Base-by-base conservation (phyloP, 2,329 filamentous ascomycete species). In the Colletotrichum spinosum region DNA sequence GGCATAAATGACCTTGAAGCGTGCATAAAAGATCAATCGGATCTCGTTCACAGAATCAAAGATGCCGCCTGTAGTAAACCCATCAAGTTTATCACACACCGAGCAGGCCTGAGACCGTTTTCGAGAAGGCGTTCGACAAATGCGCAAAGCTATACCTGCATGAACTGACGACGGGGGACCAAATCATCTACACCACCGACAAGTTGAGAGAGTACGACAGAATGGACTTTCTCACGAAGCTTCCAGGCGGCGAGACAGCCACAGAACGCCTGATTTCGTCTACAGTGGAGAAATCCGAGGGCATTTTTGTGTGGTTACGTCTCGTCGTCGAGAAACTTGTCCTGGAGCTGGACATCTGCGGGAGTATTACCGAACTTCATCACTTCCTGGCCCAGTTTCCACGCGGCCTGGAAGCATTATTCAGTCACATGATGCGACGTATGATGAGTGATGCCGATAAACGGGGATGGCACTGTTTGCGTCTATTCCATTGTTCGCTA, bases 391-490 rank as follows among this genome's bases (percentile, higher is more conserved):
- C 6, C 2, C 17, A 35, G 12, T 44, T 44, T 5, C 51, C 51
- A 7, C 51, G 39, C 1, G 51, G 51, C 8, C 39, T 54, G 5
- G 51, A 54, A 4, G 15, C 9, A 4, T 13, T 54, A 1, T 54
- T 54, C 25, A 8, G 42, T 8, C 51, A 54, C 5, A 54, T 54
- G 51, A 54, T 54, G 17, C 17, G 39, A 6, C 51, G 51, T 25
- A 54, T 54, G 17, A 6, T 34, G 6, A 34, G 7, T 1, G 39
- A 54, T 10, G 2, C 25, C 5, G 11, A 35, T 8, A n/a, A 15
- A n/a, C 51, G 51, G 8, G 39, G 51, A 4, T 35, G 42, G 4
- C 17, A 34, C 3, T 42, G 38, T 35, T 13, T 54, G 2, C 15
- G 11, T 17, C 3, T 54, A 1, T 15, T 44, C 2, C n/a, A 10